phyloP scores from a whole-genome alignment of 305 asterid species.

The Fraxinus velutina region DNA sequence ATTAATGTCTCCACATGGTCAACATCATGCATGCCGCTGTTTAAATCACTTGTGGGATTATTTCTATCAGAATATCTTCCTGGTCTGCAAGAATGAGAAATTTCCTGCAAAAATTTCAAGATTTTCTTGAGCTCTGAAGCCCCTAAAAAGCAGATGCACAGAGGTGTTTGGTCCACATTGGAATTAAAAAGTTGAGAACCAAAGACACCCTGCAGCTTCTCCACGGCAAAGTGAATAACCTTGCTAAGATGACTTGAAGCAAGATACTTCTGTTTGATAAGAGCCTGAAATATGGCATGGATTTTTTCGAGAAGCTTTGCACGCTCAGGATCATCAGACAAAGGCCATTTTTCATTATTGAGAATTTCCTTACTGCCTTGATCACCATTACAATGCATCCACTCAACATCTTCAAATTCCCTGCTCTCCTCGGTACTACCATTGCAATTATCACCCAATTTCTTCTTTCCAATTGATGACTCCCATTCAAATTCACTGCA shows the following conservation, averaged over 20 bases:
- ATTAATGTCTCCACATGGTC: slow-evolving; percentile 57
- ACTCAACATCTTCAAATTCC: slow-evolving; percentile 63
- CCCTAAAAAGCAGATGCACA: slow-evolving; percentile 75
- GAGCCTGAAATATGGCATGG: slow-evolving; percentile 54
- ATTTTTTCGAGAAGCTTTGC: slow-evolving; percentile 77
- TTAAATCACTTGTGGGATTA: slow-evolving; percentile 41
- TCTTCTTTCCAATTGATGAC: slow-evolving; percentile 51
- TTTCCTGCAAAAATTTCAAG: slow-evolving; percentile 77
- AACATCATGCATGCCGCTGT: slow-evolving; percentile 31
- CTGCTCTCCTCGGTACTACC: slow-evolving; percentile 35
- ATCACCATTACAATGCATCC: slow-evolving; percentile 85
- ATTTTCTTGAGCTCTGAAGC: slow-evolving; percentile 72
- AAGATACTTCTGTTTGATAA: slow-evolving; percentile 61
- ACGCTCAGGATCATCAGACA: slow-evolving; percentile 79
- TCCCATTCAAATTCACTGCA: slow-evolving; percentile 57
- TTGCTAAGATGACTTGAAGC: slow-evolving; percentile 80
- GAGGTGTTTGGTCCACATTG: slow-evolving; percentile 19
- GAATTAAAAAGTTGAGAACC: slow-evolving; percentile 65
- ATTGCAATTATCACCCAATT: slow-evolving; percentile 40
- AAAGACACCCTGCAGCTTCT: slow-evolving; percentile 73
- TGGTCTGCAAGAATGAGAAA: slow-evolving; percentile 63
- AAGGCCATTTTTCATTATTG: slow-evolving; percentile 61
- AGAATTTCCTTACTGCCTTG: slow-evolving; percentile 45
- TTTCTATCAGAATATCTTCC: slow-evolving; percentile 65
- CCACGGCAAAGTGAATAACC: slow-evolving; percentile 81